Evolutionary conservation across 306 rosid species (phyloP).

Genomic region (Vigna trinervia): DNA sequence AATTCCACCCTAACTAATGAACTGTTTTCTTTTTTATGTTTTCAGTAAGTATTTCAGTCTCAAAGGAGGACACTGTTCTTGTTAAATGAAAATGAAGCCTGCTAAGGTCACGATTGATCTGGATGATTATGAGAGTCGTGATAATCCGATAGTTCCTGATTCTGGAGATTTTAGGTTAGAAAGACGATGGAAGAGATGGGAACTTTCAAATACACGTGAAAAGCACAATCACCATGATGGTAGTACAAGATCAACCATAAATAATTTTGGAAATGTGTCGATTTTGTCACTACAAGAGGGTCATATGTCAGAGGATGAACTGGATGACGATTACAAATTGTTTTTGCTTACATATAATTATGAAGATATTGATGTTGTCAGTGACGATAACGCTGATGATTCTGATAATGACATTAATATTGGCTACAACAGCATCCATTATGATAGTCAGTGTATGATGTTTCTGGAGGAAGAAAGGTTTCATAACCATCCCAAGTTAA

Average conservation of each 20-base stretch:
- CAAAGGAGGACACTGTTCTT: slow-evolving; percentile 11
- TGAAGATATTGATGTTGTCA: slow-evolving; percentile 23
- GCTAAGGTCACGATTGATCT: neutral
- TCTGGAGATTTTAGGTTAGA: slow-evolving; percentile 28
- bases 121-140: slow-evolving; percentile 14
- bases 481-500: neutral
- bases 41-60: slow-evolving; percentile 7
- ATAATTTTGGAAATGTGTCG: neutral
- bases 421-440: neutral
- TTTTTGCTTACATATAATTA: slow-evolving; percentile 12
- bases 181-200: slow-evolving; percentile 61
- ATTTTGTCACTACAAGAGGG: neutral
- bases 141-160: neutral
- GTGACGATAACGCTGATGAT: slow-evolving; percentile 4
- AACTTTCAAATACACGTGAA: neutral
- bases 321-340: slow-evolving; percentile 2
- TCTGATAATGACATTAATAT: neutral
- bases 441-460: slow-evolving; percentile 48
- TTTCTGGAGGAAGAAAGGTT: slow-evolving; percentile 40
- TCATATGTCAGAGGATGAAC: slow-evolving; percentile 36
- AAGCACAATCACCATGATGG: slow-evolving; percentile 1
- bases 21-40: neutral
- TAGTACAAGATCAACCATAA: slow-evolving; percentile 18
- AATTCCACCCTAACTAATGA: neutral
- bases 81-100: slow-evolving; percentile 36